Conservation (phyloP, 176 grass and related monocot species). For the Cenchrus fungigraminus region DNA sequence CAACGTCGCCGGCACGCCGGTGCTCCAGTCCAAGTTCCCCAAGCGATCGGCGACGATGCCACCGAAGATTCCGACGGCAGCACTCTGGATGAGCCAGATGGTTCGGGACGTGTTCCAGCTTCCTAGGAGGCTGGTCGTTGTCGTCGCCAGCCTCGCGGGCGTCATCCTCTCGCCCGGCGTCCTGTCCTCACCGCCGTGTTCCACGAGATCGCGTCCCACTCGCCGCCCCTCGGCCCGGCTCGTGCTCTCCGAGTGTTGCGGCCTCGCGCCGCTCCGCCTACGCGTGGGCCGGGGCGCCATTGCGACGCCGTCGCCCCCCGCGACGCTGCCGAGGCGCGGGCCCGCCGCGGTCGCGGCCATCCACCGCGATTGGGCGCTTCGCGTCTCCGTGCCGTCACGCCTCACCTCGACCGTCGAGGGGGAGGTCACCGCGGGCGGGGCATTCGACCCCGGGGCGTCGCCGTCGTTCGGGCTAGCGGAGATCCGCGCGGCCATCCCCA, state of each 20-base stretch:
- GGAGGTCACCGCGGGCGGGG: slow-evolving; percentile 44
- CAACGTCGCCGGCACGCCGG: neutral
- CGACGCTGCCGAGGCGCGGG: slow-evolving; percentile 17
- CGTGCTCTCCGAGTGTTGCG: slow-evolving; percentile 67
- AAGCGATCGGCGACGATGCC: neutral
- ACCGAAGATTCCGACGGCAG: no score
- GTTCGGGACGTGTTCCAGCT: no score
- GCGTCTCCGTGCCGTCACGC: slow-evolving; percentile 62
- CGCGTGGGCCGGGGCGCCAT: slow-evolving; percentile 51
- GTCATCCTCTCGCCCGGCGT: no score
- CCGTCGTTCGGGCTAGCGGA: slow-evolving; percentile 81
- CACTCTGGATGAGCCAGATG: no score
- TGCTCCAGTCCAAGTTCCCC: slow-evolving; percentile 23
- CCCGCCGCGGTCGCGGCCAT: slow-evolving; percentile 37
- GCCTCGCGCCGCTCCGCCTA: slow-evolving; percentile 62
- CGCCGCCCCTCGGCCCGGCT: slow-evolving; percentile 46
- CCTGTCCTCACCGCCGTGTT: no score
- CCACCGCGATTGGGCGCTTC: slow-evolving; percentile 79
- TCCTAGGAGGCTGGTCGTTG: no score
- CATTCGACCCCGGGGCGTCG: slow-evolving; percentile 68
- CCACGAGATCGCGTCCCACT: no score
- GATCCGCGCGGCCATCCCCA: slow-evolving; percentile 87
- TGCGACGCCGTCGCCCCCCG: slow-evolving; percentile 34
- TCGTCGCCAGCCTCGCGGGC: no score
- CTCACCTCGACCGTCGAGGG: slow-evolving; percentile 44